A percentile compares a stretch with the other conserved stretches of the same genome.
phyloP scores from a whole-genome alignment of 2,329 filamentous ascomycete genomes.

The Thermomyces lanuginosus region DNA sequence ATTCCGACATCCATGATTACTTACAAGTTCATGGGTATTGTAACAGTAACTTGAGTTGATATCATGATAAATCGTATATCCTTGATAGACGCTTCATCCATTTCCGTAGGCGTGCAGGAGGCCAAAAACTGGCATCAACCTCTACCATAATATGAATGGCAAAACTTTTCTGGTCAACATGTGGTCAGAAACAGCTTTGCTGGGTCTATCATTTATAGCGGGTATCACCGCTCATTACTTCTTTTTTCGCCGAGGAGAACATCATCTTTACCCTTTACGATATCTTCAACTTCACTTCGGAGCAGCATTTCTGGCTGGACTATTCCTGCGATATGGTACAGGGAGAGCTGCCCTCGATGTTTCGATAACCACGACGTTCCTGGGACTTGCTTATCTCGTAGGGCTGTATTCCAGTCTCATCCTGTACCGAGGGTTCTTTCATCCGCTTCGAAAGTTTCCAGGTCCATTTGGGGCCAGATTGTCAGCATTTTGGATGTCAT shows the following conservation, averaged over 20 bases:
- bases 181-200: too few relatives aligned
- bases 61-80: too few relatives aligned
- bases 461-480: constrained; percentile 18
- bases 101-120: too few relatives aligned
- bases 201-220: too few relatives aligned
- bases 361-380: background rate
- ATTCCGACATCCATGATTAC: too few relatives aligned
- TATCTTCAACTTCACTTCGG: constrained; percentile 6
- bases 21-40: too few relatives aligned
- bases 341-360: background rate
- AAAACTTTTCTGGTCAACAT: too few relatives aligned
- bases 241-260: constrained; percentile 10
- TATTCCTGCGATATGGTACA: constrained; percentile 2
- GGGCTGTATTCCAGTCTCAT: constrained; percentile 16
- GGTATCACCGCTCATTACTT: constrained; percentile 6
- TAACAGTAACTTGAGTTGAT: too few relatives aligned
- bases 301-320: constrained; percentile 4
- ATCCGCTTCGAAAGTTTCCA: constrained; percentile 8
- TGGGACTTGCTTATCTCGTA: constrained; percentile 3
- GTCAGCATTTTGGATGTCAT: constrained; percentile 15
- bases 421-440: constrained; percentile 10
- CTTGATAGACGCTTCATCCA: too few relatives aligned
- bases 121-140: too few relatives aligned
- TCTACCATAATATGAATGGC: too few relatives aligned
- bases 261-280: constrained; percentile 7